Evolutionary conservation across 768 basidiomycete genomes (phyloP).

Genomic region (Macrolepiota dolichaula): DNA sequence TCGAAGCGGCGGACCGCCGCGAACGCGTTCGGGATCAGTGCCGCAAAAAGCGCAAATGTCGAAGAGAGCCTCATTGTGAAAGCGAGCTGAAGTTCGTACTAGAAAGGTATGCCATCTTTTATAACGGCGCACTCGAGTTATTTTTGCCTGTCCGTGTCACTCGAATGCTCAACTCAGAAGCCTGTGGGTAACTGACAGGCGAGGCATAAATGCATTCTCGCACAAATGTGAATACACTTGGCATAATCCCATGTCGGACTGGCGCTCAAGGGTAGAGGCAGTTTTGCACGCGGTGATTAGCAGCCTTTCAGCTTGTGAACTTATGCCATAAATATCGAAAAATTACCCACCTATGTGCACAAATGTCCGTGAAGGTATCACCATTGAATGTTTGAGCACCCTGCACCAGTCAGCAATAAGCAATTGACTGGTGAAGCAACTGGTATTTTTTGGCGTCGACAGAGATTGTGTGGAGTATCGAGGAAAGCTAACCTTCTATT

Average conservation of each 20-base stretch:
- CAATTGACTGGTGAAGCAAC: background rate
- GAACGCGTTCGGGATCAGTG: background rate
- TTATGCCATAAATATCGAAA: background rate
- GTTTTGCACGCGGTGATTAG: background rate
- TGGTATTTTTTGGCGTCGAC: background rate
- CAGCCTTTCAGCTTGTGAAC: slow-evolving; percentile 1
- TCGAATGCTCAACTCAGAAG: background rate
- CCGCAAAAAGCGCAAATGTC: background rate
- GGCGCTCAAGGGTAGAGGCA: background rate
- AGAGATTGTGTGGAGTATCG: background rate
- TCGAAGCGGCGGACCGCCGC: slow-evolving; percentile 7
- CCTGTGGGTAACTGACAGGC: background rate
- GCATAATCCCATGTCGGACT: background rate
- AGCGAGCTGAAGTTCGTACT: background rate
- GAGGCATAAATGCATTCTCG: background rate
- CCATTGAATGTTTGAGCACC: background rate
- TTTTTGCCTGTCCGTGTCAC: background rate
- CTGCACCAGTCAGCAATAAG: background rate
- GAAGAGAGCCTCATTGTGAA: slow-evolving; percentile 3
- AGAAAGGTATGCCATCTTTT: background rate
- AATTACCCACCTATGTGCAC: slow-evolving; percentile 5
- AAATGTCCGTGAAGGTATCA: background rate
- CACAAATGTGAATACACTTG: slow-evolving; percentile 1
- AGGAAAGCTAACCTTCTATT: background rate
- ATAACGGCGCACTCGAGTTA: background rate